Evolutionary conservation across 495 filamentous ascomycete species (phyloP).

Genomic region (Trichoderma parareesei): DNA sequence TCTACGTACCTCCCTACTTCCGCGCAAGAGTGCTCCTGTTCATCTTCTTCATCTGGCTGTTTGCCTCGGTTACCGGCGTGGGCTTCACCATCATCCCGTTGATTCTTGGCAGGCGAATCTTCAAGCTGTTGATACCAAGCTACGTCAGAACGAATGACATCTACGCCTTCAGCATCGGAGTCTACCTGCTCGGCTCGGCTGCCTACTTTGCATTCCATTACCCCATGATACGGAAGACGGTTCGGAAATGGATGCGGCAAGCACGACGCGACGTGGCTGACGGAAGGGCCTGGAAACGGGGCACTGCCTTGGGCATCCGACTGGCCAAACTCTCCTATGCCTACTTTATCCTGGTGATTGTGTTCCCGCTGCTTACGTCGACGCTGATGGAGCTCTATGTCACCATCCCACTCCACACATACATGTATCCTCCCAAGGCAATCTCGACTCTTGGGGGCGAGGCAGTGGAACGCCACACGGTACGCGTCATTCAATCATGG

Average conservation of each 20-base stretch:
- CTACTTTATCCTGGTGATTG: slow-evolving; percentile 57
- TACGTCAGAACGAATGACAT: slow-evolving; percentile 80
- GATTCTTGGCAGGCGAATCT: slow-evolving; percentile 69
- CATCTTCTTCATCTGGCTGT: slow-evolving; percentile 84
- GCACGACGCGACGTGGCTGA: slow-evolving; percentile 22
- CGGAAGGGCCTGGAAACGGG: neutral
- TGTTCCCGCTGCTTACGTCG: slow-evolving; percentile 78
- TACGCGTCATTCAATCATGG: slow-evolving; percentile 90
- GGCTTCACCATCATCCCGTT: slow-evolving; percentile 78
- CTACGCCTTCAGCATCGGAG: slow-evolving; percentile 86
- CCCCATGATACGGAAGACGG: slow-evolving; percentile 31
- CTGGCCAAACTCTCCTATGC: slow-evolving; percentile 57
- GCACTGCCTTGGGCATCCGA: neutral
- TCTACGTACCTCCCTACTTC: slow-evolving; percentile 88
- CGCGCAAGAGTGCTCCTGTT: slow-evolving; percentile 71
- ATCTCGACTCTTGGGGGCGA: neutral
- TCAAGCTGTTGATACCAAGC: slow-evolving; percentile 56
- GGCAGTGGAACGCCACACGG: slow-evolving; percentile 45
- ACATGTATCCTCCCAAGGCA: slow-evolving; percentile 42
- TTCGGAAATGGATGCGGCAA: slow-evolving; percentile 26
- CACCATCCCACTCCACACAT: slow-evolving; percentile 81
- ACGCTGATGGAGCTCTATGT: slow-evolving; percentile 81
- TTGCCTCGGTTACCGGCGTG: slow-evolving; percentile 88
- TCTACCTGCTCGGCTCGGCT: slow-evolving; percentile 64
- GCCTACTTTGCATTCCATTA: slow-evolving; percentile 51